Conservation (phyloP, 495 filamentous ascomycete genomes). For the Thermochaetoides thermophila region DNA sequence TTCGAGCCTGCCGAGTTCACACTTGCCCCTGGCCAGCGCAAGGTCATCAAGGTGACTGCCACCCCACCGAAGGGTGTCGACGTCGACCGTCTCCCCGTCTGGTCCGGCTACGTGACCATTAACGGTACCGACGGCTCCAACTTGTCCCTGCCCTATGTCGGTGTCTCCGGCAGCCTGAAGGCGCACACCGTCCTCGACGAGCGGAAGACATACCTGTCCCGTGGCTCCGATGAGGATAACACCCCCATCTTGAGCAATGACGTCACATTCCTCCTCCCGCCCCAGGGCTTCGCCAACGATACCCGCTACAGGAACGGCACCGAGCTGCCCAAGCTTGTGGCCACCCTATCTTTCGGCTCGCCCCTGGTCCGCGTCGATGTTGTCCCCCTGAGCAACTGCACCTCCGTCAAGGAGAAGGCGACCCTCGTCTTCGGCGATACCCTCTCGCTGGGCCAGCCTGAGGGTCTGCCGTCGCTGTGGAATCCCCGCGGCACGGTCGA, state of each 20-base stretch:
- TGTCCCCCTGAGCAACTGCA: slow-evolving; percentile 20
- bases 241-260: slow-evolving; percentile 19
- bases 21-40: slow-evolving; percentile 22
- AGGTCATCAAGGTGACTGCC: slow-evolving; percentile 26
- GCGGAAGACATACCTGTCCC: slow-evolving; percentile 17
- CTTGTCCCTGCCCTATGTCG: slow-evolving; percentile 36
- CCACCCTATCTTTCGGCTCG: slow-evolving; percentile 29
- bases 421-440: slow-evolving; percentile 20
- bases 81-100: slow-evolving; percentile 31
- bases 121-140: slow-evolving; percentile 33
- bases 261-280: slow-evolving; percentile 27
- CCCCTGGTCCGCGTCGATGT: slow-evolving; percentile 29
- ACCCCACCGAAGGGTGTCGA: slow-evolving; percentile 26
- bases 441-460: slow-evolving; percentile 21
- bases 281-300: slow-evolving; percentile 18
- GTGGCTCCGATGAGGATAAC: slow-evolving; percentile 18
- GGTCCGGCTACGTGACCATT: slow-evolving; percentile 37
- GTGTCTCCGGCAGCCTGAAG: slow-evolving; percentile 32
- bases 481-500: slow-evolving; percentile 23
- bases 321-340: slow-evolving; percentile 15
- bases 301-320: slow-evolving; percentile 17
- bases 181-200: slow-evolving; percentile 23
- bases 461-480: slow-evolving; percentile 23
- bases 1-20: slow-evolving; percentile 20
- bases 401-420: slow-evolving; percentile 8